Evolutionary conservation across 768 basidiomycete species (phyloP).

Genomic region (Lentinus brumalis): DNA sequence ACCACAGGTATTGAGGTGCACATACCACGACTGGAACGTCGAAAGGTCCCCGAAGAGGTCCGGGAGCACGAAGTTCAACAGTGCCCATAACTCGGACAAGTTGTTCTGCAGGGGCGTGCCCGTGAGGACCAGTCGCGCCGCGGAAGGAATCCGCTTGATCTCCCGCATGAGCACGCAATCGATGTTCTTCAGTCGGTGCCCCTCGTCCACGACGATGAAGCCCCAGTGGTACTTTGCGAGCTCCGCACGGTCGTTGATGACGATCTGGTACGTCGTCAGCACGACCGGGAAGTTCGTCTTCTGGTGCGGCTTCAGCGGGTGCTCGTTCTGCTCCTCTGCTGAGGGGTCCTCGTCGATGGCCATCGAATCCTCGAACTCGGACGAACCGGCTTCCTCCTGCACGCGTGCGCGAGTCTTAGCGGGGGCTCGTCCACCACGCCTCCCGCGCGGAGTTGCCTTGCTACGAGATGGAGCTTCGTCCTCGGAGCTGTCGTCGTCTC

Average conservation of each 20-base stretch:
- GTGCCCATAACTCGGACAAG: conserved; percentile 89
- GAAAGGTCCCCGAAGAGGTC: conserved; percentile 90
- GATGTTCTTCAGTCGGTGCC: conserved; percentile 93
- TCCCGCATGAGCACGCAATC: conserved; percentile 89
- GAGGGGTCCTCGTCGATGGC: conserved; percentile 8
- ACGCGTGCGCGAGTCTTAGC: neutral
- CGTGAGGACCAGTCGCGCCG: conserved; percentile 90
- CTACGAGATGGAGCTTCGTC: neutral
- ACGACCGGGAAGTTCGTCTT: conserved; percentile 69
- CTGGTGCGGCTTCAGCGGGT: conserved; percentile 32
- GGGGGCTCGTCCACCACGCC: neutral
- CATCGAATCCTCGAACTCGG: conserved; percentile 18
- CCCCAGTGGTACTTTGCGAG: conserved; percentile 74
- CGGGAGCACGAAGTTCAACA: conserved; percentile 95
- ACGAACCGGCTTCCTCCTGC: conserved; percentile 11
- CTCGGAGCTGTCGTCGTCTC: conserved; percentile 13
- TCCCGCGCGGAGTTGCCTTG: neutral
- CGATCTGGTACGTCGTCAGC: conserved; percentile 91
- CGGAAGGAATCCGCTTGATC: conserved; percentile 83
- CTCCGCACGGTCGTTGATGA: conserved; percentile 78
- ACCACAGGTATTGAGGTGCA: conserved; percentile 16
- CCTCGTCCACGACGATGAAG: conserved; percentile 96
- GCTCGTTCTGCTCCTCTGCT: conserved; percentile 14
- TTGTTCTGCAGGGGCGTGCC: conserved; percentile 98
- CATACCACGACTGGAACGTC: conserved; percentile 85